Conservation (phyloP, 148 eudicot genomes). For the Rhododendron ovatum region DNA sequence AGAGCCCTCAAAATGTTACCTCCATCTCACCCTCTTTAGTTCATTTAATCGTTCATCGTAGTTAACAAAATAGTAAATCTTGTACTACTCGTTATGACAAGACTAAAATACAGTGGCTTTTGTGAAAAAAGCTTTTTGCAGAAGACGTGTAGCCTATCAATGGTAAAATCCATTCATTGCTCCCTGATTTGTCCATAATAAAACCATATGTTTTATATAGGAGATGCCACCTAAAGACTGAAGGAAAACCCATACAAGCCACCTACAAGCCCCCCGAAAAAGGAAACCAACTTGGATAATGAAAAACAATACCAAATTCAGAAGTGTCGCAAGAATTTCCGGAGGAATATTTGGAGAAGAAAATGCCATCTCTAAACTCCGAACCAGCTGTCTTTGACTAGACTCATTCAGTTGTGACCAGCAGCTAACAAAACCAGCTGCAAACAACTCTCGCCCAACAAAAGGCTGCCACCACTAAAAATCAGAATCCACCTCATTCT, state of each 20-base stretch:
- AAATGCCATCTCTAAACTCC: slow-evolving; percentile 92
- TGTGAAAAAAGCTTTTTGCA: background rate
- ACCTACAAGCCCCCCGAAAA: background rate
- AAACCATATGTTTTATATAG: background rate
- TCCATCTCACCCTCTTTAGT: background rate
- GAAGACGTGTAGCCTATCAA: background rate
- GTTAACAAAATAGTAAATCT: background rate
- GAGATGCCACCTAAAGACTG: background rate
- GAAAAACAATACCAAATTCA: slow-evolving; percentile 67
- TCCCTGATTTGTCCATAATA: background rate
- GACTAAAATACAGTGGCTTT: background rate
- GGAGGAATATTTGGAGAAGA: slow-evolving; percentile 97
- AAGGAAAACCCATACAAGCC: background rate
- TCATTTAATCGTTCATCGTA: background rate
- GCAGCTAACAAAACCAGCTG: slow-evolving; percentile 99
- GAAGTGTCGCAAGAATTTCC: slow-evolving; percentile 92
- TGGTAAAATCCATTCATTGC: background rate
- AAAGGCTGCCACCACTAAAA: slow-evolving; percentile 62
- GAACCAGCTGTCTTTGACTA: slow-evolving; percentile 78
- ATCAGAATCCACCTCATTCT: slow-evolving; percentile 21
- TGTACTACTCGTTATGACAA: background rate
- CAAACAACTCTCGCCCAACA: slow-evolving; percentile 96
- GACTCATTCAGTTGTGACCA: slow-evolving; percentile 86
- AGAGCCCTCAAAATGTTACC: background rate
- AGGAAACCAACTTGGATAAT: background rate